phyloP scores from a whole-genome alignment of 148 eudicot species.

The Amaranthus hypochondriacus region DNA sequence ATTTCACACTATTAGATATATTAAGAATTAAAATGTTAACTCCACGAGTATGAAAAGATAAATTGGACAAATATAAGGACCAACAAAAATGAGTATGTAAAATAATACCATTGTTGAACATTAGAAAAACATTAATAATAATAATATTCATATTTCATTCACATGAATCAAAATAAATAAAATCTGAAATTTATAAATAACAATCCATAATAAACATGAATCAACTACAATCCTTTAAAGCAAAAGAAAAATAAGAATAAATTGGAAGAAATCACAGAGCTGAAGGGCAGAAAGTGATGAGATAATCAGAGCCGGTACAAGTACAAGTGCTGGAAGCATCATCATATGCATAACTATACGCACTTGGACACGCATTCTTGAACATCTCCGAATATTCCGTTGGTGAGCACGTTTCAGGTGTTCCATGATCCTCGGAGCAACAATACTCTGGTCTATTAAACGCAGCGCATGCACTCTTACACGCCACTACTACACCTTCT shows the following conservation, averaged over 20 bases:
- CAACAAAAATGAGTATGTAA: too few relatives aligned
- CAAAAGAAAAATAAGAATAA: background rate
- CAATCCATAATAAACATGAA: too few relatives aligned
- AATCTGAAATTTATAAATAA: too few relatives aligned
- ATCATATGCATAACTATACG: conserved; percentile 86
- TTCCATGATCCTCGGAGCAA: conserved; percentile 57
- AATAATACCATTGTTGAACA: too few relatives aligned
- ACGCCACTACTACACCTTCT: conserved; percentile 42
- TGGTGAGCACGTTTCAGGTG: conserved; percentile 56
- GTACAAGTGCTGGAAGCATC: conserved; percentile 78
- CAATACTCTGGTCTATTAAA: conserved; percentile 60
- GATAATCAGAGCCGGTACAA: conserved; percentile 63
- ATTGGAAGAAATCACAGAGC: conserved; percentile 7
- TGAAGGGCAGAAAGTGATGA: conserved; percentile 70
- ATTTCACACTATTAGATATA: too few relatives aligned
- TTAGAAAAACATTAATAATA: too few relatives aligned
- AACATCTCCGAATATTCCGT: conserved; percentile 58
- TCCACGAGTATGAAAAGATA: too few relatives aligned
- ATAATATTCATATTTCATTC: too few relatives aligned
- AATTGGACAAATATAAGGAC: too few relatives aligned
- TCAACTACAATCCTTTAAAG: too few relatives aligned
- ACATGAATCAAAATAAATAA: too few relatives aligned
- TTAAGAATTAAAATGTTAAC: too few relatives aligned
- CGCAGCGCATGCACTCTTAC: conserved; percentile 65
- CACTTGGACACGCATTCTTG: conserved; percentile 72